Evolutionary conservation across 208 protist species (phyloP), one percentile per base, ranked within the genome.

Genomic region (Leishmania arabica): DNA sequence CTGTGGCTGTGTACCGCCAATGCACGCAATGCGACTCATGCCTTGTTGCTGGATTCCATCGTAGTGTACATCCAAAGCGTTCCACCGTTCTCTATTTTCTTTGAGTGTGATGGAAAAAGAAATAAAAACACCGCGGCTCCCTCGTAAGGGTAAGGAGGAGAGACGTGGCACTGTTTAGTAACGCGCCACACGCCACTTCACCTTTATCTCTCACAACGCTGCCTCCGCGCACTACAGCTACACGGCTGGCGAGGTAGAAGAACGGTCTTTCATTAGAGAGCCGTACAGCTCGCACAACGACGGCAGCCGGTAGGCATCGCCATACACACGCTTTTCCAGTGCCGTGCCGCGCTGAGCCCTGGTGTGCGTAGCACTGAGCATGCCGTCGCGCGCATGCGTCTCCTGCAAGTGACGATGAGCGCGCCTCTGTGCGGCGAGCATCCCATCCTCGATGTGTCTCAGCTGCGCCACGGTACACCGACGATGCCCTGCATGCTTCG

Each of bases 241-340:
- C 31, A 75, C 40, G 5, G 65, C 42, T 13, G 77, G 76, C 8
- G 76, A 65, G 9, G 75, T 64, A 24, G 62, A 77, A 7, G 58
- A 27, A 51, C 69, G 77, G 8, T 73, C 51, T 1, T 87, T 84
- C 34, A 91, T 71, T 19, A 89, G 49, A 45, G 86, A 68, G 40
- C 90, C 89, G 64, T 96, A 96, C 65, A 91, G 75, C 47, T 80
- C 84, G 54, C 91, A 94, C 53, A 96, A 84, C 49, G 90, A 92
- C 4, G 91, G 91, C 11, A 92, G 74, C 3, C 80, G 78, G 37
- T 89, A 86, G 31, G 83, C 77, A 34, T 93, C 89, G n/a, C 88
- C 86, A 42, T 88, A 60, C n/a, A 93, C 82, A 11, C 82, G 76
- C 69, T 70, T 77, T 78, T 90, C 88, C 54, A 96, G 87, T 62